A percentile compares a stretch with the other conserved stretches of the same genome.
Evolutionary conservation across 257 asterid species (phyloP).

Genomic region (Ocimum tenuiflorum): DNA sequence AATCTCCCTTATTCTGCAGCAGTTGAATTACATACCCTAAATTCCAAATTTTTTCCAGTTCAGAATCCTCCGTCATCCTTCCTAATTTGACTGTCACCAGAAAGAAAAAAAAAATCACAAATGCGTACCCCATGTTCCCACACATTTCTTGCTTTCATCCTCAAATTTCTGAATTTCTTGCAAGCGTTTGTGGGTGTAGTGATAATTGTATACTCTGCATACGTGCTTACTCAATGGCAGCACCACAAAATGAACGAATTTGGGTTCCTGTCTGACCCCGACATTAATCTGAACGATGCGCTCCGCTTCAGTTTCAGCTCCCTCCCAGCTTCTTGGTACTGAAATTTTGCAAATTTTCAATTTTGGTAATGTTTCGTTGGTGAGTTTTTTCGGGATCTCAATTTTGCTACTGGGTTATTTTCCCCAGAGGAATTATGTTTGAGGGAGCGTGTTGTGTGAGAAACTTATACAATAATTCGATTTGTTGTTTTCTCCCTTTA

Average conservation of each 20-base stretch:
- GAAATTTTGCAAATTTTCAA: background rate
- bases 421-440: background rate
- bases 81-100: background rate
- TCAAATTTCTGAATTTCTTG: slow-evolving; percentile 68
- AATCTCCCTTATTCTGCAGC: background rate
- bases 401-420: background rate
- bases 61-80: background rate
- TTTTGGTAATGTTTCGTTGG: background rate
- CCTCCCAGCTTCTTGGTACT: slow-evolving; percentile 69
- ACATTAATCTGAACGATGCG: slow-evolving; percentile 18
- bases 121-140: slow-evolving; percentile 68
- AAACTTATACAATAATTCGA: background rate
- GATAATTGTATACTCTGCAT: slow-evolving; percentile 51
- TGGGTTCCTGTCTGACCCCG: slow-evolving; percentile 9
- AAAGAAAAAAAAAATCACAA: background rate
- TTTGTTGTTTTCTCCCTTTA: background rate
- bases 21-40: background rate
- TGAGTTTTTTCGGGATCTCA: background rate
- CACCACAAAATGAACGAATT: slow-evolving; percentile 22
- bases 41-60: background rate
- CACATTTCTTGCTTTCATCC: slow-evolving; percentile 45
- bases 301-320: slow-evolving; percentile 26
- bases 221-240: slow-evolving; percentile 61
- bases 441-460: background rate
- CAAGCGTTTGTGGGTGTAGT: slow-evolving; percentile 62